phyloP scores from a whole-genome alignment of 2,329 filamentous ascomycete genomes.

The Basipetospora sp. region DNA sequence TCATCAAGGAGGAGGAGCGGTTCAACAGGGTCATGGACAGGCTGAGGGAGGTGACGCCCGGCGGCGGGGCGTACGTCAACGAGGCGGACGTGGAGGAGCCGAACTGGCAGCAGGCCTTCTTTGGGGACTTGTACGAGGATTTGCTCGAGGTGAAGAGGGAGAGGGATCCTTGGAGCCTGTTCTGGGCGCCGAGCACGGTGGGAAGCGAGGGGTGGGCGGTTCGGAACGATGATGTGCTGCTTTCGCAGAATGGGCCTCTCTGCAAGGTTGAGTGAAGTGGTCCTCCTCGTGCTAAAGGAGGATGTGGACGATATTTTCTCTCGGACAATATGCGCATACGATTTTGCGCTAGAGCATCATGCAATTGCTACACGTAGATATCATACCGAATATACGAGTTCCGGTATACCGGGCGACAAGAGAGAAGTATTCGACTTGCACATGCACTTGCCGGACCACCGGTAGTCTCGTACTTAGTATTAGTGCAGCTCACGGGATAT shows the following conservation, averaged over 20 bases:
- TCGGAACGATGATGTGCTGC: constrained; percentile 14
- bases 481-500: no score
- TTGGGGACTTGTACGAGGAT: constrained; percentile 28
- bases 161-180: constrained; percentile 31
- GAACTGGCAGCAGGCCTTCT: constrained; percentile 31
- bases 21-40: constrained; percentile 13
- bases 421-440: no score
- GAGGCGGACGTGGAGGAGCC: constrained; percentile 36
- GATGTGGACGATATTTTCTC: no score
- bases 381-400: no score
- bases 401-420: no score
- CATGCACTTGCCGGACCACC: no score
- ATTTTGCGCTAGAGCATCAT: no score
- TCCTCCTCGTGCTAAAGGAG: no score
- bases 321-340: no score
- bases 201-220: constrained; percentile 36
- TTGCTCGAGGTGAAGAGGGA: constrained; percentile 30
- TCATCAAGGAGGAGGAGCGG: constrained; percentile 11
- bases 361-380: no score
- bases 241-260: constrained; percentile 22
- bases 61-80: constrained; percentile 32
- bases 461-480: no score
- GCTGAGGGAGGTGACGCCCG: constrained; percentile 23
- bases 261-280: constrained; percentile 15
- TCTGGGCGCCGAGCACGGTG: constrained; percentile 33